Percentiles rank a stretch among this genome's conserved stretches.
These are phyloP conservation scores for Chlorencoelia australis DNA, from an alignment of 2,329 filamentous ascomycete species.

Conservation along the genomic window DNA sequence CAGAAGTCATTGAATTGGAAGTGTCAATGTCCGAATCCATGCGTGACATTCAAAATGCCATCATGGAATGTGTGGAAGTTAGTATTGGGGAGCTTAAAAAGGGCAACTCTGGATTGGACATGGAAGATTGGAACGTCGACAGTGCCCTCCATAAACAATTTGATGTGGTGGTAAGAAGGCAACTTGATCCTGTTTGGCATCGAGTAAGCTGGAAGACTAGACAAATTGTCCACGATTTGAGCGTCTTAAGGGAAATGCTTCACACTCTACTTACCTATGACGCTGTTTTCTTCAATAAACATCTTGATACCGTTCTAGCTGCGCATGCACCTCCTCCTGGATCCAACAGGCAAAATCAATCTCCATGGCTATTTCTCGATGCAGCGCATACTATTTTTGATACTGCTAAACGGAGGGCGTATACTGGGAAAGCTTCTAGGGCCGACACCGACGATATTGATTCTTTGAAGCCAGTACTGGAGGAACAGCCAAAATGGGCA, in stretches of 20 bases:
- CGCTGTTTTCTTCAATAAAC: constrained; percentile 81
- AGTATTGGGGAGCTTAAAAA: constrained; percentile 93
- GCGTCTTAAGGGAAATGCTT: constrained; percentile 71
- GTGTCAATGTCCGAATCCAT: constrained; percentile 93
- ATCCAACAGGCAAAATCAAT: constrained; percentile 78
- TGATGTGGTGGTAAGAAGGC: constrained; percentile 75
- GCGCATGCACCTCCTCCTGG: constrained; percentile 82
- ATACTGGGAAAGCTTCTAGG: constrained; percentile 50
- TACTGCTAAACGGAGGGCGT: constrained; percentile 79
- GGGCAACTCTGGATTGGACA: constrained; percentile 77
- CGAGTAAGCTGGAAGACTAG: constrained; percentile 89
- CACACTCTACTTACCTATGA: constrained; percentile 78
- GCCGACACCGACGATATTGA: constrained; percentile 23
- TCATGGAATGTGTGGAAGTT: constrained; percentile 91
- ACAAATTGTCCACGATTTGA: constrained; percentile 85
- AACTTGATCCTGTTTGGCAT: constrained; percentile 96
- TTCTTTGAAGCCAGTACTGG: constrained; percentile 66
- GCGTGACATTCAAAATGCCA: constrained; percentile 85
- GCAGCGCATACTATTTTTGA: constrained; percentile 91
- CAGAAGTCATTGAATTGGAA: constrained; percentile 94
- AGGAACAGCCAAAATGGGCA: constrained; percentile 91
- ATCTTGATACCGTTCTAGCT: constrained; percentile 87
- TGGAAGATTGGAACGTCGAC: constrained; percentile 95
- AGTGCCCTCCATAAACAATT: constrained; percentile 89
- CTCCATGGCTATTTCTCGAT: constrained; percentile 93